Base-by-base conservation (phyloP, 306 rosid genomes). In the Quercus berberidifolia region DNA sequence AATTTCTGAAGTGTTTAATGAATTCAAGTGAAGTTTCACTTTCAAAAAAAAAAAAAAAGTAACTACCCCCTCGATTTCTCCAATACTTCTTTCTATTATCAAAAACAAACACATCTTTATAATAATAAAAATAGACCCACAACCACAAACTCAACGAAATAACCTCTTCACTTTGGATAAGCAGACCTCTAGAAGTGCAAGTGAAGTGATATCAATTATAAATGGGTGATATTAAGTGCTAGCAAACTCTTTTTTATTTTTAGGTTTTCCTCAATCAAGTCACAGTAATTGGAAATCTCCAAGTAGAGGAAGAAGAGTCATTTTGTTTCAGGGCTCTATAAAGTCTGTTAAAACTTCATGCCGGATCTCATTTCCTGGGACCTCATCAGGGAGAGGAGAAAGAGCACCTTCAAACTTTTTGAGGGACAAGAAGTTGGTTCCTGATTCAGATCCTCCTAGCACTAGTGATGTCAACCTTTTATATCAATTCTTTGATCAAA, bases 361-460 rank as follows among this genome's bases (percentile, higher is more conserved):
- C 58, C 87, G 76, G 63, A 59, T 89, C 20, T 87, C 94, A 43
- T 63, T 71, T 62, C 91, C 94, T 19, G 87, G 91, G 60, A 84
- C 84, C 64, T 76, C 79, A 1, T 83, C 85, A 1, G 69, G 8
- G 51, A 82, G 57, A 52, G 87, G 73, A 59, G 87, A 71, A 76
- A 91, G 82, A 7, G 23, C 46, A 58, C 63, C 80, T 25, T 78
- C 84, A 52, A 86, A 82, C 74, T 74, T 72, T 67, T 60, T 74
- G n/a, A 87, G 87, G 78, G 86, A 88, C 56, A 94, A 83, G 89
- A 90, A 88, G 79, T 73, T 86, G 67, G 86, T 89, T 86, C 97
- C 98, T 60, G 85, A 86, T 78, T 90, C 98, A 4, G 92, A 94
- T 78, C 97, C 98, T 82, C 98, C 98, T 72, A 91, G 88, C 86